Percentiles rank a stretch among this genome's conserved stretches.
Evolutionary conservation across 176 grass and related monocot genomes (phyloP).

Genomic region (Musa itinerans): DNA sequence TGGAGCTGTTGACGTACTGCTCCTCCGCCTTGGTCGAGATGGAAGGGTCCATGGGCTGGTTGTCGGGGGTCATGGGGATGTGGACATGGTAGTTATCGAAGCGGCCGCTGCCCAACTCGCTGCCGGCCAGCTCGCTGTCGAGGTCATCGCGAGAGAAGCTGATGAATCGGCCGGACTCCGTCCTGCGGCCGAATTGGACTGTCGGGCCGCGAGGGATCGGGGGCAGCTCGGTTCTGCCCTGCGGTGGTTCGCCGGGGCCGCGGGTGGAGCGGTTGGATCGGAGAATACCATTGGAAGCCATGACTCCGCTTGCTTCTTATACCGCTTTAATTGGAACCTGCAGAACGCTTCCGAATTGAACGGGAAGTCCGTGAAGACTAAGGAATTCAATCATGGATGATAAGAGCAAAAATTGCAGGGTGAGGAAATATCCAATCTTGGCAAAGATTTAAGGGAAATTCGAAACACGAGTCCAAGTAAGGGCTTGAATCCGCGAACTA

Average conservation of each 20-base stretch:
- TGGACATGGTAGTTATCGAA: conserved; percentile 86
- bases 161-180: conserved; percentile 86
- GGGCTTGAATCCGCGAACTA: no score
- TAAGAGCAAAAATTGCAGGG: no score
- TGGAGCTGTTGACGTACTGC: conserved; percentile 62
- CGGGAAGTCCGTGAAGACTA: no score
- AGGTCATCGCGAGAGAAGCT: conserved; percentile 96
- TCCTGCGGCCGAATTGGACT: conserved; percentile 71
- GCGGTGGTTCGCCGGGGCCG: conserved; percentile 4
- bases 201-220: conserved; percentile 40
- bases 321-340: neutral
- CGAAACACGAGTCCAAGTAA: no score
- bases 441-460: no score
- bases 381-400: no score
- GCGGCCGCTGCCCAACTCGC: conserved; percentile 93
- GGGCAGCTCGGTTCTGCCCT: conserved; percentile 42
- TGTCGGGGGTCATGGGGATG: conserved; percentile 92
- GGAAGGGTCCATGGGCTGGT: conserved; percentile 53
- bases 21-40: conserved; percentile 33
- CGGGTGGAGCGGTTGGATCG: conserved; percentile 50
- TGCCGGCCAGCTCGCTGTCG: conserved; percentile 75
- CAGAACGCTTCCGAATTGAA: neutral
- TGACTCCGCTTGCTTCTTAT: conserved; percentile 15
- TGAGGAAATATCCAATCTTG: no score
- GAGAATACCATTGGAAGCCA: conserved; percentile 74